Evolutionary conservation across 2,329 filamentous ascomycete genomes (phyloP).

Genomic region (Waltergamsia citrina): DNA sequence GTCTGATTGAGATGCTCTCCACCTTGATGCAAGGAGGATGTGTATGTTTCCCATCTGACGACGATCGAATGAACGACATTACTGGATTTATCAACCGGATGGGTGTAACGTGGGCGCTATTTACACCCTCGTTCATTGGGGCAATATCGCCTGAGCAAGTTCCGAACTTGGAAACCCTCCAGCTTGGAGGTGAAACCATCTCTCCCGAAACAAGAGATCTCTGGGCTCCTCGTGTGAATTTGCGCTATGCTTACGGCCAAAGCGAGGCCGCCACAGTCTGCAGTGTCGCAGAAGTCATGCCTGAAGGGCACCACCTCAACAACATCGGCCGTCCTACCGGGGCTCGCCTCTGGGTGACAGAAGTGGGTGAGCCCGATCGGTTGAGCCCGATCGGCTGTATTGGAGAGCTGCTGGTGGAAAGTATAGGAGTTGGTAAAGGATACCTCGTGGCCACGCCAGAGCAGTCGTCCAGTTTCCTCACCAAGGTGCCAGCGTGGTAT

Average conservation of each 20-base stretch:
- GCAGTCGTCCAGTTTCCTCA: conserved; percentile 6
- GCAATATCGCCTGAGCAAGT: conserved; percentile 3
- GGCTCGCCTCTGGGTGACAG: conserved; percentile 12
- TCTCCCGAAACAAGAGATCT: conserved; percentile 26
- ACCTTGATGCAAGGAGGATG: conserved; percentile 5
- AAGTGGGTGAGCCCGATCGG: conserved; percentile 5
- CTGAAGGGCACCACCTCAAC: conserved; percentile 7
- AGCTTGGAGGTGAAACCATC: conserved; percentile 34
- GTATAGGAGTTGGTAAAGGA: conserved; percentile 6
- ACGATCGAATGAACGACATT: conserved; percentile 7
- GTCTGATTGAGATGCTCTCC: conserved; percentile 5
- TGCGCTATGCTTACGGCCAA: conserved; percentile 24
- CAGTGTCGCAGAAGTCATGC: conserved; percentile 14
- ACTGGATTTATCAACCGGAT: conserved; percentile 6
- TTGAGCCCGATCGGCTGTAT: conserved; percentile 4
- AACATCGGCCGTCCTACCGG: conserved; percentile 5
- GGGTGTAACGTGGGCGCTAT: conserved; percentile 5
- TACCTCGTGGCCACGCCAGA: conserved; percentile 14
- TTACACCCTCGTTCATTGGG: conserved; percentile 4
- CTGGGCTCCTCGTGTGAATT: conserved; percentile 5
- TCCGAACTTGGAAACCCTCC: conserved; percentile 4
- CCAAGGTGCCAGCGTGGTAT: conserved; percentile 4
- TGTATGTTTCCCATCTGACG: conserved; percentile 8
- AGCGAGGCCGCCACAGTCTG: conserved; percentile 26
- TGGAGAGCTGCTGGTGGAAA: conserved; percentile 34